Evolutionary conservation across 768 basidiomycete genomes (phyloP).

Genomic region (Mycena crocata): DNA sequence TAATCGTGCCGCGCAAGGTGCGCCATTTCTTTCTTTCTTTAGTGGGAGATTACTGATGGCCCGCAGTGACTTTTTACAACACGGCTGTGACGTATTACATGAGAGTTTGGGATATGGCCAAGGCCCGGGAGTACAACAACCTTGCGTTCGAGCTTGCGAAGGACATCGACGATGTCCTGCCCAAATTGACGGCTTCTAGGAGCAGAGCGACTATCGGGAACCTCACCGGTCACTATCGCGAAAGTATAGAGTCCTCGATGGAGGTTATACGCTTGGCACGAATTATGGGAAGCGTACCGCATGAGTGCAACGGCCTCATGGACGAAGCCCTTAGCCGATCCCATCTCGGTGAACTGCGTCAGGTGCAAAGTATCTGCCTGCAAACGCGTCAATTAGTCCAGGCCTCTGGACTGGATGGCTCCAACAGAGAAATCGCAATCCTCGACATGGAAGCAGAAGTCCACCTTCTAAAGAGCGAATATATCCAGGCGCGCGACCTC

Average conservation of each 20-base stretch:
- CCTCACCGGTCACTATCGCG: not conserved
- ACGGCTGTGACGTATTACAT: not conserved
- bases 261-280: not conserved
- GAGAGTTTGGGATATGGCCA: not conserved
- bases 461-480: conserved; percentile 7
- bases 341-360: not conserved
- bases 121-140: not conserved
- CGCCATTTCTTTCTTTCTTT: too few species aligned
- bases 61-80: not conserved
- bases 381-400: not conserved
- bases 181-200: not conserved
- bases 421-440: not conserved
- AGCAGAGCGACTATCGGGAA: not conserved
- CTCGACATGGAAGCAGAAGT: conserved; percentile 9
- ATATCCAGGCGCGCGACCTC: not conserved
- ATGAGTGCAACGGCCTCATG: not conserved
- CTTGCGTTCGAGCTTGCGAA: not conserved
- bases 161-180: not conserved
- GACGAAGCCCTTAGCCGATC: not conserved
- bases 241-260: not conserved
- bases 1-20: not conserved
- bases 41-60: not conserved
- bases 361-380: not conserved
- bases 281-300: not conserved
- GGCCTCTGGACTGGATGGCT: not conserved